Conservation (phyloP, 169 alveolate genomes). For the Babesia sp. region DNA sequence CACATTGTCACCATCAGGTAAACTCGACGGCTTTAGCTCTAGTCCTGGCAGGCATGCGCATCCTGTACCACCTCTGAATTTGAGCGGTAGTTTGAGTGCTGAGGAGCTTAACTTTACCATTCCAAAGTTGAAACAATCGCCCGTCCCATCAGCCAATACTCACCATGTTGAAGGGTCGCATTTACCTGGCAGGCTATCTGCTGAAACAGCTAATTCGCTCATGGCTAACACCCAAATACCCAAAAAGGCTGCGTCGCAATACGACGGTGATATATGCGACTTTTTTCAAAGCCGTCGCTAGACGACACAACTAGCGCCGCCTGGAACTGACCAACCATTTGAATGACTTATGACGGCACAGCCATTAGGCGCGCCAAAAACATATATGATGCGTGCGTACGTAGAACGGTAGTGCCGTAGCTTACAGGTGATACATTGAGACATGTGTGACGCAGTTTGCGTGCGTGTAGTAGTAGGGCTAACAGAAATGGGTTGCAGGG, state of each 20-base stretch:
- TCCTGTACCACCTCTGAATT: background rate
- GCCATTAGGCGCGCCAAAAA: too few species aligned
- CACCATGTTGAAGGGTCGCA: background rate
- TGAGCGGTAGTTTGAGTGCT: background rate
- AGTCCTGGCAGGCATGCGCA: background rate
- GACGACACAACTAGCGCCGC: too few species aligned
- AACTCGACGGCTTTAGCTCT: background rate
- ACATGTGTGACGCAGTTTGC: too few species aligned
- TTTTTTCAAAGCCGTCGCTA: background rate
- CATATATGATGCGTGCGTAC: too few species aligned
- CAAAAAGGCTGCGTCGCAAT: background rate
- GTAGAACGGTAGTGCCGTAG: too few species aligned
- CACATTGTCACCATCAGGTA: background rate
- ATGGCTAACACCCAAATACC: background rate
- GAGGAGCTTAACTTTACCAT: slow-evolving; percentile 21
- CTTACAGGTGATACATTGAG: too few species aligned
- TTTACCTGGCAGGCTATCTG: background rate
- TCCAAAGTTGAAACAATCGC: slow-evolving; percentile 23
- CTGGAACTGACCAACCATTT: too few species aligned
- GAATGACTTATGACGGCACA: too few species aligned
- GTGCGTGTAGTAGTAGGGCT: too few species aligned
- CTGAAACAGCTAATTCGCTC: background rate
- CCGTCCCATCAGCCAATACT: background rate
- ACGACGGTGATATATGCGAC: slow-evolving; percentile 2
- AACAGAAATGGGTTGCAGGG: too few species aligned